phyloP scores from a whole-genome alignment of 164 flowering plant genomes.

The Protea cynaroides region DNA sequence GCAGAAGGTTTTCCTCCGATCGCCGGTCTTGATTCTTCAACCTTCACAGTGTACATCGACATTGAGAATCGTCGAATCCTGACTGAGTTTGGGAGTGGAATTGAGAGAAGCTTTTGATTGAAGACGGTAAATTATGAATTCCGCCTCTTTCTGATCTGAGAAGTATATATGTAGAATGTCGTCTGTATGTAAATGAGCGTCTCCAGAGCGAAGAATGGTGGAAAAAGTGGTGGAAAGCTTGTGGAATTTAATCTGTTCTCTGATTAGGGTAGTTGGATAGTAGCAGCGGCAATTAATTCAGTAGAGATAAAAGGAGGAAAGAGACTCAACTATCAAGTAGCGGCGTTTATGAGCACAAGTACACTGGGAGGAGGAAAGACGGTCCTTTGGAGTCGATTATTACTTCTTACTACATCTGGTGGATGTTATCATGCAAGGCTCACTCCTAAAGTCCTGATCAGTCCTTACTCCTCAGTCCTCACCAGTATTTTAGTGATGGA shows the following conservation, averaged over 20 bases:
- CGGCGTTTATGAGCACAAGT: neutral
- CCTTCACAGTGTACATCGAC: slow-evolving; percentile 55
- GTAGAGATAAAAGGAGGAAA: neutral
- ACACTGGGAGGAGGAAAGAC: too few species aligned
- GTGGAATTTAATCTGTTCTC: neutral
- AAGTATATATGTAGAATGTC: neutral
- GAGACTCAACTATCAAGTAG: neutral
- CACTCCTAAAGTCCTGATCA: too few species aligned
- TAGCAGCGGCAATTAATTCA: neutral
- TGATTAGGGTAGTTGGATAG: neutral
- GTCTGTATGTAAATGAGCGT: neutral
- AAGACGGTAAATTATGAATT: slow-evolving; percentile 1
- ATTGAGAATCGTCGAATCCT: too few species aligned
- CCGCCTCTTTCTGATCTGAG: neutral
- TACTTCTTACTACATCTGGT: too few species aligned
- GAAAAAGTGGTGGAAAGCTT: neutral
- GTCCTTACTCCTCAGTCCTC: too few species aligned
- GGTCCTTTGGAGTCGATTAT: too few species aligned
- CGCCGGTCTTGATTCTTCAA: slow-evolving; percentile 59
- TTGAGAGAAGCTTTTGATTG: too few species aligned
- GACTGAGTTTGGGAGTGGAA: too few species aligned
- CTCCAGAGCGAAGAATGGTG: neutral
- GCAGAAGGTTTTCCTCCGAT: slow-evolving; percentile 57
- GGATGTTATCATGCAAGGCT: too few species aligned
- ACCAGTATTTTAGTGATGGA: too few species aligned